phyloP scores from a whole-genome alignment of 495 filamentous ascomycete species.

The Extremus antarcticus region DNA sequence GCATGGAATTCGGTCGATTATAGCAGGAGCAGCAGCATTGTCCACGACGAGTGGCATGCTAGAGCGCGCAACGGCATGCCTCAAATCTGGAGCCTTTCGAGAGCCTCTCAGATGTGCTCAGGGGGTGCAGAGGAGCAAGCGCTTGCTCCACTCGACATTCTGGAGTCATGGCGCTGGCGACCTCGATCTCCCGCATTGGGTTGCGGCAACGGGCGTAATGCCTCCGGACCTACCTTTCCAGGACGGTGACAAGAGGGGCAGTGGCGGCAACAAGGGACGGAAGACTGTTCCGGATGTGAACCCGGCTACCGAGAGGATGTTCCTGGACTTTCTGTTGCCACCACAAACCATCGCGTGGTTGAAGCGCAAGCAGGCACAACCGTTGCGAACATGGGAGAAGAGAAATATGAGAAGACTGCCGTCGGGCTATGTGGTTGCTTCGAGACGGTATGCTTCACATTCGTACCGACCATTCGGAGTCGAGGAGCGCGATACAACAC shows the following conservation, averaged over 20 bases:
- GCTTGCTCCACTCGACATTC: slow-evolving; percentile 52
- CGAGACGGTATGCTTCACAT: slow-evolving; percentile 13
- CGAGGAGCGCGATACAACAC: not conserved
- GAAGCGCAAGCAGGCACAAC: slow-evolving; percentile 24
- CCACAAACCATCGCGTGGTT: slow-evolving; percentile 40
- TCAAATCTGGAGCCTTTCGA: slow-evolving; percentile 63
- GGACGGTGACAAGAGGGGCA: slow-evolving; percentile 6
- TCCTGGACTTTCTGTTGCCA: slow-evolving; percentile 58
- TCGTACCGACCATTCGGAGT: not conserved
- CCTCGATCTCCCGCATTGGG: slow-evolving; percentile 44
- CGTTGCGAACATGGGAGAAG: slow-evolving; percentile 21
- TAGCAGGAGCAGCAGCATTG: slow-evolving; percentile 5
- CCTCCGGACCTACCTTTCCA: slow-evolving; percentile 26
- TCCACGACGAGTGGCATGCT: slow-evolving; percentile 48
- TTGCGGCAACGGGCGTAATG: not conserved
- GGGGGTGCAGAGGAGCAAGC: slow-evolving; percentile 44
- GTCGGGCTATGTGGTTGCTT: slow-evolving; percentile 10
- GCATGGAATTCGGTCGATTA: not conserved
- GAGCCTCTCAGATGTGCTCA: slow-evolving; percentile 50
- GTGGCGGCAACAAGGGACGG: not conserved
- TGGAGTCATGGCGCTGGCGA: slow-evolving; percentile 54
- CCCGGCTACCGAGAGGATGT: slow-evolving; percentile 21
- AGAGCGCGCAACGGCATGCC: slow-evolving; percentile 67
- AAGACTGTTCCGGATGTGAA: not conserved
- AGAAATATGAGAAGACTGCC: slow-evolving; percentile 16